Evolutionary conservation across 2,329 filamentous ascomycete species (phyloP).

Genomic region (Xylariomycetidae sp.): DNA sequence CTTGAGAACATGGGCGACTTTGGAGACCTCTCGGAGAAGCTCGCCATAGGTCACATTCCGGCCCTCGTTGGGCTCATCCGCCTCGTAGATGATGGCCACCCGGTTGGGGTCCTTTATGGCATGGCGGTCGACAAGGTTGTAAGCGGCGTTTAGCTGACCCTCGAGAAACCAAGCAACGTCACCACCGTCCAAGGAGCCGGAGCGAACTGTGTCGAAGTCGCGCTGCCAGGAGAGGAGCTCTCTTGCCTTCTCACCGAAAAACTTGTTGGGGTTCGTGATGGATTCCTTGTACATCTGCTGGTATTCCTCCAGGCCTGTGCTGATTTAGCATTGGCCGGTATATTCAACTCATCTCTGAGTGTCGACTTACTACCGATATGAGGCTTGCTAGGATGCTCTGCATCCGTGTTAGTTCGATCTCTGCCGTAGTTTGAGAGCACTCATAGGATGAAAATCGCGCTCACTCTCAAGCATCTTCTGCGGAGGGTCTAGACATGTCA

Average conservation of each 20-base stretch:
- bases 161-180: constrained; percentile 95
- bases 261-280: constrained; percentile 81
- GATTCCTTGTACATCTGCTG: constrained; percentile 73
- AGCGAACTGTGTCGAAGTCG: constrained; percentile 86
- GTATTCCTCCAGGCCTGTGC: constrained; percentile 59
- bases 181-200: constrained; percentile 70
- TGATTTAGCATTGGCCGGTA: no score
- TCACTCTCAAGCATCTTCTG: constrained; percentile 65
- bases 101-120: constrained; percentile 91
- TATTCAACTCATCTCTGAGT: no score
- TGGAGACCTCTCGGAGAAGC: constrained; percentile 87
- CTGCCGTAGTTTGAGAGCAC: constrained; percentile 1
- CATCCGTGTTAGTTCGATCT: constrained; percentile 21
- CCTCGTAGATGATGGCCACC: constrained; percentile 97
- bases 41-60: constrained; percentile 90
- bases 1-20: constrained; percentile 81
- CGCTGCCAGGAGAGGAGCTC: constrained; percentile 86
- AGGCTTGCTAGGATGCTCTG: constrained; percentile 67
- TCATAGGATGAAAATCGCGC: no score
- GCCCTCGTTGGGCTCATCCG: constrained; percentile 82
- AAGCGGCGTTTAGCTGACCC: constrained; percentile 89
- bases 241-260: constrained; percentile 83
- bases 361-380: constrained; percentile 57
- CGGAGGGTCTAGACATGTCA: constrained; percentile 48
- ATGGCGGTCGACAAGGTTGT: constrained; percentile 96